A percentile compares a stretch with the other conserved stretches of the same genome.
Evolutionary conservation across 495 filamentous ascomycete genomes (phyloP).

Genomic region (Penicillium robsamsonii): DNA sequence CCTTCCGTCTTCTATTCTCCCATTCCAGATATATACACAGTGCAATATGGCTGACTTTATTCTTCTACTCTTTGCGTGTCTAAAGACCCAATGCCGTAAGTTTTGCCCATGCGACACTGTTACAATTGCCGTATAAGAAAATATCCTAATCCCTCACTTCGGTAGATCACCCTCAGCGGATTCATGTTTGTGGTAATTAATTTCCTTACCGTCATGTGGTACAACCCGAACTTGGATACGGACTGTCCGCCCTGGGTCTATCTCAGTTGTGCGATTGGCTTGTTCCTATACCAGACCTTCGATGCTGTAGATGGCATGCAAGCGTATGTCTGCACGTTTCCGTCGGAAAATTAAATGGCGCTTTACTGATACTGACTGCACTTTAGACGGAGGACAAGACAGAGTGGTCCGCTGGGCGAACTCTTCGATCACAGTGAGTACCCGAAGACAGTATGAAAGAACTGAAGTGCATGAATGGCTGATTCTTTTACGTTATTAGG

Average conservation of each 20-base stretch:
- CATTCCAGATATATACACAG: not conserved
- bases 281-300: conserved; percentile 98
- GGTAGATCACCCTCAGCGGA: conserved; percentile 81
- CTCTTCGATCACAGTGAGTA: conserved; percentile 88
- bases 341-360: conserved; percentile 3
- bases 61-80: conserved; percentile 18
- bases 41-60: conserved; percentile 18
- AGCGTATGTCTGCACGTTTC: conserved; percentile 57
- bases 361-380: conserved; percentile 20
- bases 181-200: conserved; percentile 91
- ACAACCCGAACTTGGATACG: conserved; percentile 88
- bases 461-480: not conserved
- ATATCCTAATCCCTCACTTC: conserved; percentile 3
- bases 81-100: conserved; percentile 61
- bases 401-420: conserved; percentile 92
- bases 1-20: not conserved
- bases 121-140: not conserved
- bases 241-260: conserved; percentile 96
- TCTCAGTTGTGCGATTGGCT: conserved; percentile 79
- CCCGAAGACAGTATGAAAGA: not conserved
- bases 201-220: conserved; percentile 91
- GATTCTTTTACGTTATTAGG: conserved; percentile 36
- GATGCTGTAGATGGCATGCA: conserved; percentile 95
- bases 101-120: conserved; percentile 24
- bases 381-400: conserved; percentile 74